These are phyloP conservation scores for Apiotrichum mycotoxinovorans DNA, from an alignment of 1,284 basidiomycete species.

Conservation along the genomic window DNA sequence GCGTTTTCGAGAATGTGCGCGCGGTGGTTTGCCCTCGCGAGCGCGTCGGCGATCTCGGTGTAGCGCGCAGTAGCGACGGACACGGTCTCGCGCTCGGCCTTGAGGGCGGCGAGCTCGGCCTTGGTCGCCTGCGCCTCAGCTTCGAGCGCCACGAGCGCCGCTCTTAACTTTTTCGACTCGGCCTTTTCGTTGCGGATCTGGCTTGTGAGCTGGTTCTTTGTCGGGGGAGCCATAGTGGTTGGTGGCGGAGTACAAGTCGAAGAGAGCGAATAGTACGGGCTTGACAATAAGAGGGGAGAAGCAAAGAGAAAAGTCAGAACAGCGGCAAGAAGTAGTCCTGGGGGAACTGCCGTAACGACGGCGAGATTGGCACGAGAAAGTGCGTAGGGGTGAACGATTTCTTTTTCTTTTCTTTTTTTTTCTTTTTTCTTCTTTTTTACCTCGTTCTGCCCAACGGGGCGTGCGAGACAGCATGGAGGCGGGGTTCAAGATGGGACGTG, in stretches of 20 bases:
- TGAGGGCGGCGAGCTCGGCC: neutral
- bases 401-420: neutral
- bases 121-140: neutral
- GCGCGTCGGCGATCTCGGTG: neutral
- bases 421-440: neutral
- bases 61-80: neutral
- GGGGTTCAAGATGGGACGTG: neutral
- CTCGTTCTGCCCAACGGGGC: too few species aligned
- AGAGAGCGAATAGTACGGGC: neutral
- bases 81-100: neutral
- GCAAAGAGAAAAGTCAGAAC: too few species aligned
- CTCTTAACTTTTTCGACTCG: neutral
- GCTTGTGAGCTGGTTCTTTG: neutral
- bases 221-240: neutral
- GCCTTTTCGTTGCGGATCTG: conserved; percentile 3
- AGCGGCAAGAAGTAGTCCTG: too few species aligned
- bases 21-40: neutral
- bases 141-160: neutral
- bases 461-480: too few species aligned
- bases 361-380: too few species aligned
- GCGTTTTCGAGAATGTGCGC: neutral
- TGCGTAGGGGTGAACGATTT: too few species aligned
- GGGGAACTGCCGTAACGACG: too few species aligned
- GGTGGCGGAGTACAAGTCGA: neutral
- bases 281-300: neutral